Evolutionary conservation across 805 yeast species (phyloP).

Genomic region (Komagataella pseudopastoris): DNA sequence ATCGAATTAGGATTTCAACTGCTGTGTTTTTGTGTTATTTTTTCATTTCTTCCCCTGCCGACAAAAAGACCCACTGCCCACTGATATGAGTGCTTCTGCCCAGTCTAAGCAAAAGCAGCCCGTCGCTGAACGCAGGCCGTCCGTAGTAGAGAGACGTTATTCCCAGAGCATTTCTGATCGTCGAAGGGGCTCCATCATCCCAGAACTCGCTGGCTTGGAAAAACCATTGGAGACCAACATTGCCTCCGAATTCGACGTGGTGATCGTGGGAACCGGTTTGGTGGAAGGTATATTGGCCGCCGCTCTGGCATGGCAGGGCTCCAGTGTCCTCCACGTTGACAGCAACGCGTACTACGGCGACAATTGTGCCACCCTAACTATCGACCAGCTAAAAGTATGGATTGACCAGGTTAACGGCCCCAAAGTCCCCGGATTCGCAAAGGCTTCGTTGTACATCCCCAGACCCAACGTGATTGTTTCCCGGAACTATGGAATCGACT

Average conservation of each 20-base stretch:
- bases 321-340: constrained; percentile 85
- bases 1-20: background rate
- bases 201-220: constrained; percentile 67
- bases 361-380: constrained; percentile 68
- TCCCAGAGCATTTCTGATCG: constrained; percentile 7
- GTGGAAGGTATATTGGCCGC: constrained; percentile 85
- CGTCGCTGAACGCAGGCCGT: constrained; percentile 56
- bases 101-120: constrained; percentile 37
- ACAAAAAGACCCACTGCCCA: background rate
- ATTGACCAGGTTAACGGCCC: constrained; percentile 50
- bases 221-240: constrained; percentile 49
- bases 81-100: constrained; percentile 4
- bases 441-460: constrained; percentile 76
- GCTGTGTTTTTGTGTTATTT: background rate
- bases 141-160: constrained; percentile 26
- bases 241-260: constrained; percentile 73
- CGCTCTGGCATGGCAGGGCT: constrained; percentile 96
- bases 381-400: constrained; percentile 81
- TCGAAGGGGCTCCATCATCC: constrained; percentile 31
- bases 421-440: constrained; percentile 20
- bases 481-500: constrained; percentile 75
- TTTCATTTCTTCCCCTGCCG: background rate
- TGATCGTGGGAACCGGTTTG: constrained; percentile 87
- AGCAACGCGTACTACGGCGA: constrained; percentile 82
- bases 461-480: constrained; percentile 41